Evolutionary conservation across 2,329 filamentous ascomycete genomes (phyloP).

Genomic region (Xylariaceae sp.): DNA sequence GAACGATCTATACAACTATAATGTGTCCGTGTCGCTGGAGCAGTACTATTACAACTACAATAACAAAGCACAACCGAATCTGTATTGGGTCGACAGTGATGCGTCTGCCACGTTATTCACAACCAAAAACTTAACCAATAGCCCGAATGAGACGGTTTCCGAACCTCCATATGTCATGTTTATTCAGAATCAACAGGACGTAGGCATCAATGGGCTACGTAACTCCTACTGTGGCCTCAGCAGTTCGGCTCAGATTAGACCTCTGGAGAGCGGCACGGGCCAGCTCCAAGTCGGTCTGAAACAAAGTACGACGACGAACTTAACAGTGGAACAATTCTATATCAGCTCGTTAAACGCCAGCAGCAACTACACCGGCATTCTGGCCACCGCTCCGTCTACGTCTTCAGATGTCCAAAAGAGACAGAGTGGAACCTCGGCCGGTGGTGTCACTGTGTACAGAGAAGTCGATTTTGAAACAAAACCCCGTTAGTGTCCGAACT

Average conservation of each 20-base stretch:
- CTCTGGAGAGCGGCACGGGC: conserved; percentile 50
- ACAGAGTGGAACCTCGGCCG: conserved; percentile 55
- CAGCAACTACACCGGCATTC: conserved; percentile 68
- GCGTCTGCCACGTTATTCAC: conserved; percentile 73
- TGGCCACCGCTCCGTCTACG: conserved; percentile 53
- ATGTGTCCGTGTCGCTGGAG: conserved; percentile 81
- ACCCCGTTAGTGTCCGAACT: conserved; percentile 52
- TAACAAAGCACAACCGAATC: conserved; percentile 48
- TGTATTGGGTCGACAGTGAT: conserved; percentile 85
- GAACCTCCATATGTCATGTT: conserved; percentile 74
- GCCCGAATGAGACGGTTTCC: conserved; percentile 50
- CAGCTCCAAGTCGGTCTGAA: conserved; percentile 63
- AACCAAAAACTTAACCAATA: conserved; percentile 68
- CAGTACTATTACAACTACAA: conserved; percentile 69
- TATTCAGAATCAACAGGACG: conserved; percentile 61
- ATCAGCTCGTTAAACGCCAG: conserved; percentile 71
- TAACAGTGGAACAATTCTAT: conserved; percentile 86
- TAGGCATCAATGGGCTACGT: conserved; percentile 64
- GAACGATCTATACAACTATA: conserved; percentile 68
- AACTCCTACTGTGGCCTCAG: conserved; percentile 81
- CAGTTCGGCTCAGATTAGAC: conserved; percentile 61
- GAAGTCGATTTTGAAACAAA: conserved; percentile 76
- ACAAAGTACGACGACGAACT: conserved; percentile 59
- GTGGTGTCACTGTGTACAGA: conserved; percentile 74
- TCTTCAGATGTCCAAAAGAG: conserved; percentile 44